Base-by-base conservation (phyloP, 768 basidiomycete species). In the Leccinum sublutescens region DNA sequence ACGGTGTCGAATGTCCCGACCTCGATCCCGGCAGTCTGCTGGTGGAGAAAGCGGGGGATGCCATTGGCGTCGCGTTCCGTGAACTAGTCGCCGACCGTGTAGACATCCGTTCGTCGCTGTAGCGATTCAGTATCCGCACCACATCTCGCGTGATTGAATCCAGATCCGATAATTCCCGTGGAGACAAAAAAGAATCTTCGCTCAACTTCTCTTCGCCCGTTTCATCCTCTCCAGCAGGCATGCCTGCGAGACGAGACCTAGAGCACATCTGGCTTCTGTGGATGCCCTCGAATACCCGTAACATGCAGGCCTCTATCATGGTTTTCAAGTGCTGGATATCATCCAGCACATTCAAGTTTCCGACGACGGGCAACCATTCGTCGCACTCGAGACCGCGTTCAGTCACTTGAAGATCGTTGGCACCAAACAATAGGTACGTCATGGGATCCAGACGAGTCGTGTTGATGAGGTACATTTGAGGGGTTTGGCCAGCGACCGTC, bases 401-500 rank as follows among this genome's bases (percentile, higher is more conserved):
- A 0, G 83, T 83, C 45, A 89, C 85, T 60, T 83, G 75, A 31
- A 95, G 80, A 52, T 86, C 82, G 71, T 92, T 85, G 0, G 93
- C 94, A 6, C 95, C 95, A 66, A 98, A 96, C 11, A 98, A 79
- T 72, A 96, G 80, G 71, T 95, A 96, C 5, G 88, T 88, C 80
- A 98, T 79, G 9, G 91, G 90, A 69, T 96, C 93, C 25, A 98
- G 76, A 49, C 87, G 86, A 1, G 93, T 95, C 12, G 93, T 94
- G 34, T 82, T 85, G 52, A 93, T 82, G 21, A 96, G 78, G 71
- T 81, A 88, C 52, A 83, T 93, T 66, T 87, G 84, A 4, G 87
- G 76, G 9, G 67, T 70, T 25, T 79, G 74, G 10, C 77, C 77
- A 12, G 69, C 73, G 62, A 70, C 69, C 21, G 84, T 82, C 38